Evolutionary conservation across 2,329 filamentous ascomycete species (phyloP).

Genomic region (Sporothrix curviconia): DNA sequence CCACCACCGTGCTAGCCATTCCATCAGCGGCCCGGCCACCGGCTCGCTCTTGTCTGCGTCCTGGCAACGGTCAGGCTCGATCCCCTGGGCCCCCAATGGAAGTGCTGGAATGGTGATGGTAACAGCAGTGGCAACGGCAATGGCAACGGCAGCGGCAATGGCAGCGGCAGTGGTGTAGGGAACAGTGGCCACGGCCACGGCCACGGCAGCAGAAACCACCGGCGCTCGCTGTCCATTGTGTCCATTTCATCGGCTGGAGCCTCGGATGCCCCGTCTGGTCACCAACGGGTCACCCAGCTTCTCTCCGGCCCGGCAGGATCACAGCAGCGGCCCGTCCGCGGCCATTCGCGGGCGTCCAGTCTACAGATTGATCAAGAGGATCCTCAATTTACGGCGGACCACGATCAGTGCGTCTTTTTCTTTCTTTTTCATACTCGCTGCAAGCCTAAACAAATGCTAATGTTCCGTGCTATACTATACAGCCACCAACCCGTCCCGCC

Average conservation of each 20-base stretch:
- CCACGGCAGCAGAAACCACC: constrained; percentile 39
- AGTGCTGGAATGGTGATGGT: no score
- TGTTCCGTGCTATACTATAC: background rate
- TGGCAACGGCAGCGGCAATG: background rate
- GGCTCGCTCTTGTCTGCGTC: background rate
- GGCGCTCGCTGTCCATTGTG: constrained; percentile 74
- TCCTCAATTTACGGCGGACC: constrained; percentile 36
- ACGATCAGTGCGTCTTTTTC: constrained; percentile 27
- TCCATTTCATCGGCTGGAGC: constrained; percentile 59
- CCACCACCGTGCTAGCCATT: constrained; percentile 19
- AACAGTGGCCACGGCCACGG: constrained; percentile 40
- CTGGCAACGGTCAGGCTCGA: constrained; percentile 4
- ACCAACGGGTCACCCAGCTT: constrained; percentile 1
- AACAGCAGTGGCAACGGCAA: background rate
- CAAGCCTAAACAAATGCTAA: background rate
- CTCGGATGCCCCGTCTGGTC: constrained; percentile 21
- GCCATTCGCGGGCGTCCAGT: constrained; percentile 74
- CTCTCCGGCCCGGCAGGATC: background rate
- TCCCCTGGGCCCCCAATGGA: background rate
- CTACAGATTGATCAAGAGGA: constrained; percentile 61
- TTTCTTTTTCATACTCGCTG: background rate
- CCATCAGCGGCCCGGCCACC: constrained; percentile 16
- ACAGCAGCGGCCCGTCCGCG: constrained; percentile 45
- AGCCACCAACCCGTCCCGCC: constrained; percentile 39
- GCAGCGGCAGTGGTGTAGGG: background rate